Conservation (phyloP, 208 protist species). For the Angomonas ambiguus region DNA sequence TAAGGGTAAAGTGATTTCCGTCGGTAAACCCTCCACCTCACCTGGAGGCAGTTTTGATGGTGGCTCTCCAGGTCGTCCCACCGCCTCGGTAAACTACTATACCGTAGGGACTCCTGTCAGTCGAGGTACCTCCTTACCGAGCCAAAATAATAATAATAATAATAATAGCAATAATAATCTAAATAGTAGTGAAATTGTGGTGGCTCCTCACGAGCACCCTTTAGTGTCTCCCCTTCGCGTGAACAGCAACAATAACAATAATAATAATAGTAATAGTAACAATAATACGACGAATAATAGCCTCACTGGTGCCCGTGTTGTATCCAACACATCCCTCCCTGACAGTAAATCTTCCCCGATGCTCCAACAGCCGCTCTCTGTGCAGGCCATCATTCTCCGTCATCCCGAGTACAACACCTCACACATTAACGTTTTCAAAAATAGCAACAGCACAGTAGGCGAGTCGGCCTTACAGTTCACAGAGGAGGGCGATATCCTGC, state of each 20-base stretch:
- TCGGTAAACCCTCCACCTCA: no score
- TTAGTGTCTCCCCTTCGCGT: not conserved
- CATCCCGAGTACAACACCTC: not conserved
- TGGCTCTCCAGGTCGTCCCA: no score
- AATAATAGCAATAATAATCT: not conserved
- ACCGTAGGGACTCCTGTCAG: not conserved
- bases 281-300: no score
- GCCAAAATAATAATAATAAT: not conserved
- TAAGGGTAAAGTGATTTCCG: not conserved
- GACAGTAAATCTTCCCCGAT: no score
- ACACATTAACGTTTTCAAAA: not conserved
- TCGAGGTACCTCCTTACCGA: not conserved
- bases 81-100: no score
- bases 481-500: constrained; percentile 75
- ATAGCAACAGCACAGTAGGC: not conserved
- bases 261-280: not conserved
- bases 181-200: not conserved
- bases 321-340: no score
- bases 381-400: not conserved
- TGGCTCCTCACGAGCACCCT: not conserved
- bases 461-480: constrained; percentile 9
- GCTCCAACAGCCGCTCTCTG: not conserved
- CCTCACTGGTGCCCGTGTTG: no score
- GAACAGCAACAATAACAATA: not conserved
- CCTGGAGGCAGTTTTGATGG: no score